A percentile compares a stretch with the other conserved stretches of the same genome.
Conservation (phyloP, 345 rosid genomes). For the Rhizophora mangle region DNA sequence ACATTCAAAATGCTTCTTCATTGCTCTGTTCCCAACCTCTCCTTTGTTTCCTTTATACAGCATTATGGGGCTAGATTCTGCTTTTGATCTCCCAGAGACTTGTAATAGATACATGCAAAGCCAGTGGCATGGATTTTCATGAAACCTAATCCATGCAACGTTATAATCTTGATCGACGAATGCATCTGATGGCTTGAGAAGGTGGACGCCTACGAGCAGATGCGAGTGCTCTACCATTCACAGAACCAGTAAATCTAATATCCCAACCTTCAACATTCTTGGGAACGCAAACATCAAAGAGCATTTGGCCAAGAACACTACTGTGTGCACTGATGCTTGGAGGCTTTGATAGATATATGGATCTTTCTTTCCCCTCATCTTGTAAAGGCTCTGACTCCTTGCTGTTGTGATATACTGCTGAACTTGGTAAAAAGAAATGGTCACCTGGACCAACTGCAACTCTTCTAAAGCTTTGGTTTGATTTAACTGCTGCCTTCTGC, state of each 20-base stretch:
- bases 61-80: background rate
- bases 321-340: conserved; percentile 74
- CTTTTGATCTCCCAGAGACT: background rate
- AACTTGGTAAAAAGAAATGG: conserved; percentile 80
- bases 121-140: background rate
- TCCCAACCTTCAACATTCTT: conserved; percentile 98
- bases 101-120: background rate
- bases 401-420: conserved; percentile 41
- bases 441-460: conserved; percentile 75
- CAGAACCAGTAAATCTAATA: conserved; percentile 65
- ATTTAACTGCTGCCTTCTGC: conserved; percentile 82
- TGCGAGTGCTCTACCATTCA: conserved; percentile 66
- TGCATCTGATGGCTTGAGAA: conserved; percentile 43
- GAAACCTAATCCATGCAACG: background rate
- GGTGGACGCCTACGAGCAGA: conserved; percentile 53
- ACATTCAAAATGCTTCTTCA: conserved; percentile 1
- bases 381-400: conserved; percentile 40
- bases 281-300: conserved; percentile 85
- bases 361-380: conserved; percentile 52
- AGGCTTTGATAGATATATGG: conserved; percentile 39
- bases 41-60: background rate
- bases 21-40: background rate
- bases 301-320: conserved; percentile 76
- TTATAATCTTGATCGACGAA: conserved; percentile 66
- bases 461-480: conserved; percentile 84